Evolutionary conservation across 805 yeast species (phyloP).

Genomic region (Saccharomycopsis malanga): DNA sequence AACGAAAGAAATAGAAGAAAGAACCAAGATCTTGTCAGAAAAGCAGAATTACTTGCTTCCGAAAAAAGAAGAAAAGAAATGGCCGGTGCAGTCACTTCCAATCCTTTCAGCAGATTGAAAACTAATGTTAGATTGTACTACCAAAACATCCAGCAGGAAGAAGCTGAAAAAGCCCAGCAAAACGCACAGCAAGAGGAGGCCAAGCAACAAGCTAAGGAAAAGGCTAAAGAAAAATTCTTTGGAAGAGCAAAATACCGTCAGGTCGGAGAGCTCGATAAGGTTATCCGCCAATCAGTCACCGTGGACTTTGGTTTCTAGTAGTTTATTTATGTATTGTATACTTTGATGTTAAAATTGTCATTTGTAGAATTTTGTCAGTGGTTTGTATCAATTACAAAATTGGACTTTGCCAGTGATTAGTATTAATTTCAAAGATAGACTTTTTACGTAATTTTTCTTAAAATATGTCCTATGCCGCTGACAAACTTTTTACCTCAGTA

Average conservation of each 20-base stretch:
- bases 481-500: too few species aligned
- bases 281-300: slow-evolving; percentile 28
- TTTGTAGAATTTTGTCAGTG: neutral
- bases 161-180: slow-evolving; percentile 51
- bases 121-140: slow-evolving; percentile 84
- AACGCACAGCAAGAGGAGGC: slow-evolving; percentile 39
- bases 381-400: too few species aligned
- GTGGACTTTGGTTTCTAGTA: neutral
- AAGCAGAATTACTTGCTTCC: slow-evolving; percentile 65
- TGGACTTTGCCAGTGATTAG: too few species aligned
- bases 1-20: slow-evolving; percentile 80
- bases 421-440: too few species aligned
- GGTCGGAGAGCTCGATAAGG: slow-evolving; percentile 49
- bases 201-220: slow-evolving; percentile 40
- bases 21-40: slow-evolving; percentile 68
- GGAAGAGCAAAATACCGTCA: slow-evolving; percentile 49
- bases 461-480: too few species aligned
- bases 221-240: slow-evolving; percentile 29
- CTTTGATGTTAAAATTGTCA: neutral
- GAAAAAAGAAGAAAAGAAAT: slow-evolving; percentile 41
- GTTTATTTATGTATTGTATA: neutral
- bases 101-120: slow-evolving; percentile 86
- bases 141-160: slow-evolving; percentile 44
- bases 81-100: slow-evolving; percentile 35
- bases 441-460: too few species aligned